Base-by-base conservation (phyloP, 2,329 filamentous ascomycete genomes). In the Aspergillus melleus region DNA sequence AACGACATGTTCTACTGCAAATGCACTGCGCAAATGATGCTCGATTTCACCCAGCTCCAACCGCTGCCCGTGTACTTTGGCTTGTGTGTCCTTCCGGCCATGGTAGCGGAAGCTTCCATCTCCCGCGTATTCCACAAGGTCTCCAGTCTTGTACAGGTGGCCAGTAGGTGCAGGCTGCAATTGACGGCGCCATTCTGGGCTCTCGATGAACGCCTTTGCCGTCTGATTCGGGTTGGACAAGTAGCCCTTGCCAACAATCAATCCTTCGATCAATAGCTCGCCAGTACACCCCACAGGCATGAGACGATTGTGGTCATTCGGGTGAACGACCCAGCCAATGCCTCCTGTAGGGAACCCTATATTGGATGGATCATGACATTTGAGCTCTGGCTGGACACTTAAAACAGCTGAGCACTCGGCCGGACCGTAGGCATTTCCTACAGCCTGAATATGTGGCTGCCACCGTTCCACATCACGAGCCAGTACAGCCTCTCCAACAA, bases 121-220 rank as follows among this genome's bases (percentile, higher is more conserved):
- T 4, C 55, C 36, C 29, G 64, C 58, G 53, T 68, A 70, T 14
- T 61, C 59, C 0, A 64, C 68, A 19, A 74, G 59, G 59, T 74
- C 72, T 3, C 71, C 71, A 1, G 69, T 71, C 53, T 68, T 69
- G 57, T 70, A 71, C 47, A 70, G 53, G 20, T 47, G 64, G 10
- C 46, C 30, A 16, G 52, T 24, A 19, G 53, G 52, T 6, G 22
- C 22, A 5, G 51, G 30, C 16, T 44, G 29, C 14, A 55, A 8
- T 8, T 44, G 14, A 8, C 46, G 10, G 24, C 56, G 51, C 69
- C 70, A 72, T 26, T 57, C 44, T 6, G 68, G 69, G 51, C 59
- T 56, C 9, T 61, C 50, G 12, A 72, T 66, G 58, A 72, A 74
- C 6, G 58, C 61, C 10, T 54, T 51, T 8, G 52, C 46, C 22